phyloP scores from a whole-genome alignment of 2,329 filamentous ascomycete species.

The Zymoseptoria tritici region DNA sequence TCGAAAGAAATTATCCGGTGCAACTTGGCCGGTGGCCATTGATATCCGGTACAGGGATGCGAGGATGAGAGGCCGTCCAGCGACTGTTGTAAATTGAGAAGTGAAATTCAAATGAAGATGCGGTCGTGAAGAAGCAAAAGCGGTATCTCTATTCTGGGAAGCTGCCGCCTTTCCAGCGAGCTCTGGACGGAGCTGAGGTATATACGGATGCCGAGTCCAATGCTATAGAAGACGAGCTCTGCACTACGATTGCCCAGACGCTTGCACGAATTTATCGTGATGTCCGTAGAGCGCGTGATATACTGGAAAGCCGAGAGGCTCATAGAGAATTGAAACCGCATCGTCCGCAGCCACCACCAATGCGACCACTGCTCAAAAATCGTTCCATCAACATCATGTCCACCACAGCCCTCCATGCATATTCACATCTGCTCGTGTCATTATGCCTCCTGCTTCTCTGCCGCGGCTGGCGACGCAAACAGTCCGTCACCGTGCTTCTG shows the following conservation, averaged over 20 bases:
- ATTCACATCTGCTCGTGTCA: background rate
- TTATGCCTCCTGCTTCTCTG: background rate
- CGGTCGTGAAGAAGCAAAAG: background rate
- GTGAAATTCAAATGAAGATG: slow-evolving; percentile 1
- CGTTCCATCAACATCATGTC: background rate
- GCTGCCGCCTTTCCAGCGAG: background rate
- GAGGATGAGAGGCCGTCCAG: background rate
- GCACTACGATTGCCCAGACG: background rate
- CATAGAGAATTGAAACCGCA: background rate
- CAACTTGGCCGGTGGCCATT: background rate
- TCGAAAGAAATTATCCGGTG: background rate
- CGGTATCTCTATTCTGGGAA: background rate
- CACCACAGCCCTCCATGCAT: background rate
- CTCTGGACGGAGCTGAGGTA: background rate
- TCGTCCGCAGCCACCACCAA: background rate
- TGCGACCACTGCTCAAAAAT: background rate
- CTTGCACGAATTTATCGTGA: background rate
- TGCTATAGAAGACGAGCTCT: background rate
- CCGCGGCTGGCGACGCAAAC: slow-evolving; percentile 15
- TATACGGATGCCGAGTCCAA: background rate
- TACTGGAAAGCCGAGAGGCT: background rate
- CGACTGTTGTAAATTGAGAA: background rate
- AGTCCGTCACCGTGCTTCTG: slow-evolving; percentile 29
- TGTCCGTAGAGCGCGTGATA: background rate
- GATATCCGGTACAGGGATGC: background rate